These are phyloP conservation scores for Discostella pseudostelligera DNA, from an alignment of 108 stramenopile species.

Conservation along the genomic window DNA sequence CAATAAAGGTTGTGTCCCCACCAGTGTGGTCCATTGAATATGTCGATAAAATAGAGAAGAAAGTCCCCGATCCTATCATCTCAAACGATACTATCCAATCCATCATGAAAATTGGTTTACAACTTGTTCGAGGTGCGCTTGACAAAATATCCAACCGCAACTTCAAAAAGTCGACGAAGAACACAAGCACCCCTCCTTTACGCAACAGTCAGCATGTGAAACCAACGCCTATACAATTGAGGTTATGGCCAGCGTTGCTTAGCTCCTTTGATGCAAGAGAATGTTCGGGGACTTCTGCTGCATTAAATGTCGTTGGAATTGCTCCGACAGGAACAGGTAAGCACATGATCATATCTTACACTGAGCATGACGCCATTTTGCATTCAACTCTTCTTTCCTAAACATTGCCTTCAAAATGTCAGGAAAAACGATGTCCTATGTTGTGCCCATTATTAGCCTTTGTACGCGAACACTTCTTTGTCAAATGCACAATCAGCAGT, in stretches of 20 bases:
- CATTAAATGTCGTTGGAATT: slow-evolving; percentile 54
- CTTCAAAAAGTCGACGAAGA: slow-evolving; percentile 18
- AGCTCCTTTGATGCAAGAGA: slow-evolving; percentile 6
- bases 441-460: slow-evolving; percentile 44
- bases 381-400: background rate
- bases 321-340: slow-evolving; percentile 77
- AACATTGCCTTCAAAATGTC: background rate
- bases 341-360: background rate
- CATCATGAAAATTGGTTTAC: slow-evolving; percentile 16
- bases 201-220: slow-evolving; percentile 12
- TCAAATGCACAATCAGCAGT: background rate
- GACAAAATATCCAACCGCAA: slow-evolving; percentile 16
- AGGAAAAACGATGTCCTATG: slow-evolving; percentile 60
- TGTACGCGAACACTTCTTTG: slow-evolving; percentile 16
- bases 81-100: background rate
- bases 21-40: slow-evolving; percentile 22
- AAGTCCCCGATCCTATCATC: background rate
- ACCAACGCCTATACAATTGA: slow-evolving; percentile 59
- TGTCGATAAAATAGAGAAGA: slow-evolving; percentile 4
- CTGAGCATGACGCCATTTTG: background rate
- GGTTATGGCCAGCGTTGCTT: slow-evolving; percentile 63
- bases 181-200: background rate
- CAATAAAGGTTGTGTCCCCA: background rate
- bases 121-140: slow-evolving; percentile 25
- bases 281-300: background rate